phyloP scores from a whole-genome alignment of 169 alveolate genomes.

The Perkinsus marinus region DNA sequence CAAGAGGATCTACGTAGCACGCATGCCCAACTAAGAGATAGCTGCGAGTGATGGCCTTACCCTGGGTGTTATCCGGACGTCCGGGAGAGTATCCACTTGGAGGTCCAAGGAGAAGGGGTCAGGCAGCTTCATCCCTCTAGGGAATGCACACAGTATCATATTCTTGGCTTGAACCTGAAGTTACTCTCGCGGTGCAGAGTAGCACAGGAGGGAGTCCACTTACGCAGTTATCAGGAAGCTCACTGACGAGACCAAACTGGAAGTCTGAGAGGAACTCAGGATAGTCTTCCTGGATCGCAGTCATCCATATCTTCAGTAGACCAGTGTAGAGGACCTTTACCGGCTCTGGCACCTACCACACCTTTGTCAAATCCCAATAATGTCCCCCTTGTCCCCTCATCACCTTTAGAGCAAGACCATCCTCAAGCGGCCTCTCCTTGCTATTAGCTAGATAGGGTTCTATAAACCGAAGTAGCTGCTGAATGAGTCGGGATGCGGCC shows the following conservation, averaged over 20 bases:
- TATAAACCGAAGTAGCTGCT: background rate
- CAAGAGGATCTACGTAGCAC: background rate
- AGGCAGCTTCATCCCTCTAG: constrained; percentile 76
- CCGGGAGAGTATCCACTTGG: constrained; percentile 71
- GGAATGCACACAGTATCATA: constrained; percentile 83
- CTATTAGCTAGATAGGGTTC: background rate
- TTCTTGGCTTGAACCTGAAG: constrained; percentile 30
- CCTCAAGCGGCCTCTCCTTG: background rate
- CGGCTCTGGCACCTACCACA: background rate
- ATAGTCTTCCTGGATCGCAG: constrained; percentile 52
- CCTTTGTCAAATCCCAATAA: background rate
- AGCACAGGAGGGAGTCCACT: no score
- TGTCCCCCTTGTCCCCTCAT: background rate
- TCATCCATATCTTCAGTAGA: background rate
- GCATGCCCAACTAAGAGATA: constrained; percentile 19
- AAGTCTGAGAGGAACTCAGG: constrained; percentile 86
- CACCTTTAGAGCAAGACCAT: background rate
- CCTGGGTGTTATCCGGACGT: constrained; percentile 59
- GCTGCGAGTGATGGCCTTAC: constrained; percentile 26
- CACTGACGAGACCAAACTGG: constrained; percentile 70
- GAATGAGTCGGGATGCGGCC: background rate
- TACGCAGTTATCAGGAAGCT: constrained; percentile 74
- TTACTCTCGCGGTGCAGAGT: no score
- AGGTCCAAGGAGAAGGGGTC: constrained; percentile 74
- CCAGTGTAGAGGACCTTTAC: background rate